Base-by-base conservation (phyloP, 2,329 filamentous ascomycete species). In the Fusarium sp. region DNA sequence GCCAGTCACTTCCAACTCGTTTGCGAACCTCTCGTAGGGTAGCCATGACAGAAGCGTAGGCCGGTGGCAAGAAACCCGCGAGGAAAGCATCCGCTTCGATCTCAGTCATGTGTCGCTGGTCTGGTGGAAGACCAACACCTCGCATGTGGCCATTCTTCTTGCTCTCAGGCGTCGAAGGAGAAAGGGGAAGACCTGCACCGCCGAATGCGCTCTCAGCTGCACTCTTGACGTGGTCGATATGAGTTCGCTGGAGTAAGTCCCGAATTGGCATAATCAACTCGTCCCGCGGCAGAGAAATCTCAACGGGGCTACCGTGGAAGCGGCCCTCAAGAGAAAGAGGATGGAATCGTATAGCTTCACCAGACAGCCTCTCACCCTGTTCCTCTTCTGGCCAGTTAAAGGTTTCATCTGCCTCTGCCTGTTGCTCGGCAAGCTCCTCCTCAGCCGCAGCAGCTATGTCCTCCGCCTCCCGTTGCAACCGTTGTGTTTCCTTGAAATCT, bases 21-120 rank as follows among this genome's bases (percentile, higher is more conserved):
- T 89, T 90, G 48, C 91, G 85, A 9, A 91, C 83, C 75, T 95
- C 91, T 2, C 90, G 87, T 11, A 95, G 76, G 4, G 87, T 83
- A 58, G 87, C 86, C 79, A 86, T 85, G 7, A 85, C 80, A 1
- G 89, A 85, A 2, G 90, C 86, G 69, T 92, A 94, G 15, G 88
- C 84, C 3, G 85, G 88, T 1, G 91, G 91, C 68, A 93, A 79
- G 15, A 91, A 84, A 0, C 85, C 84, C 1, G 89, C 85, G 54
- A 93, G 78, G 71, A 88, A 93, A 5, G 85, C 84, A 76, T 94
- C 90, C 2, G 88, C 89, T 65, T 93, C 88, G 47, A 93, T 91
- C 51, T 91, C 85, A 3, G 83, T 83, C 90, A 94, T 92, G 38
- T 83, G 83, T 58, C 82, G 79, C 62, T 91, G 85, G 15, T 83